Conservation (phyloP, 495 filamentous ascomycete species). For the Clavariopsis aquatica region DNA sequence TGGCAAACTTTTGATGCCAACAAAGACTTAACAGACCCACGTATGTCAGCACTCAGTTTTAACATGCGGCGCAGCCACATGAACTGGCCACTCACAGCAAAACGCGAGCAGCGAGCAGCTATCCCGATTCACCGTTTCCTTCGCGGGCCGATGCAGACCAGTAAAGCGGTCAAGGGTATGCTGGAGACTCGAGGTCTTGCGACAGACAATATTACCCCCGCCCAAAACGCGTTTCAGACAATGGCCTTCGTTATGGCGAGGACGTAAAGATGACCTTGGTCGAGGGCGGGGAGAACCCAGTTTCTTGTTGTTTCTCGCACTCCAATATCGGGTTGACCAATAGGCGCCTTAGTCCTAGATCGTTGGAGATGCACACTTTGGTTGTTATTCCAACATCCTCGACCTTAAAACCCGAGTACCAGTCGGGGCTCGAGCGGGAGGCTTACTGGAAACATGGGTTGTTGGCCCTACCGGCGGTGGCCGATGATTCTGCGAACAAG, state of each 20-base stretch:
- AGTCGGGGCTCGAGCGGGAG: not conserved
- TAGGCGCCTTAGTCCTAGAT: no score
- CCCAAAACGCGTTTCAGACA: not conserved
- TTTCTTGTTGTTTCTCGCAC: not conserved
- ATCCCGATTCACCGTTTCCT: not conserved
- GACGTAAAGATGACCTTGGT: not conserved
- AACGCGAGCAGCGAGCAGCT: not conserved
- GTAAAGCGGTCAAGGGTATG: constrained; percentile 16
- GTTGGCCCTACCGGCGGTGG: not conserved
- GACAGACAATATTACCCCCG: not conserved
- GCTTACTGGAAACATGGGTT: not conserved
- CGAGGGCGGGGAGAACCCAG: not conserved
- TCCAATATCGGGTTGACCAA: no score
- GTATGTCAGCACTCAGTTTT: constrained; percentile 33
- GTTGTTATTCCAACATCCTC: not conserved
- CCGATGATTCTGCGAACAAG: not conserved
- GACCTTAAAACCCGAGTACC: not conserved
- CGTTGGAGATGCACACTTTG: not conserved
- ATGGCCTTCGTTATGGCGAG: not conserved
- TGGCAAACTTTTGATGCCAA: not conserved
- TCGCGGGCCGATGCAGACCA: constrained; percentile 17
- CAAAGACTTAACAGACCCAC: not conserved
- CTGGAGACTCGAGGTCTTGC: not conserved
- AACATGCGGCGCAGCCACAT: constrained; percentile 31
- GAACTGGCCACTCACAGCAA: constrained; percentile 8